phyloP scores from a whole-genome alignment of 805 yeast genomes.

The Wickerhamomyces mucosus region DNA sequence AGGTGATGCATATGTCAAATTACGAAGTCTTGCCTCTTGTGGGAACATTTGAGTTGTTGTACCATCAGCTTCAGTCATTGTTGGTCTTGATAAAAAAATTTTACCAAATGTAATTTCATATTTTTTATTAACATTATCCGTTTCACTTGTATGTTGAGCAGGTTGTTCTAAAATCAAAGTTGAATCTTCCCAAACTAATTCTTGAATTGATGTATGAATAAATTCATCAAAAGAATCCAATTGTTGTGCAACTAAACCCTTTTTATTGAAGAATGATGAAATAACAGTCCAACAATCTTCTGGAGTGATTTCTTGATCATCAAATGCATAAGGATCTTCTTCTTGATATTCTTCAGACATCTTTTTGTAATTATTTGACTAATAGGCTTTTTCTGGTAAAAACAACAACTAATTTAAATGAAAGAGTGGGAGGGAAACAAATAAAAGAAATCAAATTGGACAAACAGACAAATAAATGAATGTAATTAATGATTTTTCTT shows the following conservation, averaged over 20 bases:
- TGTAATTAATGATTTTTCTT: too few relatives aligned
- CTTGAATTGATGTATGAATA: constrained; percentile 93
- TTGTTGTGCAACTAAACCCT: constrained; percentile 96
- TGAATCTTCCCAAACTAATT: constrained; percentile 91
- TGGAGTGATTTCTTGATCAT: constrained; percentile 60
- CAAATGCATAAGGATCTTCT: constrained; percentile 59
- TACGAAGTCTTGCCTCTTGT: constrained; percentile 95
- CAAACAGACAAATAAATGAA: too few relatives aligned
- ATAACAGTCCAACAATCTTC: constrained; percentile 99
- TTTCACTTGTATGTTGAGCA: constrained; percentile 91
- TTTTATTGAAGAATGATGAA: constrained; percentile 89
- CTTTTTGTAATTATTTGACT: too few relatives aligned
- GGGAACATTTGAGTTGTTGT: constrained; percentile 98
- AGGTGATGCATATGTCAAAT: constrained; percentile 93
- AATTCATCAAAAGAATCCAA: constrained; percentile 97
- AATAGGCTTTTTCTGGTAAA: too few relatives aligned
- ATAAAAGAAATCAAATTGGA: too few relatives aligned
- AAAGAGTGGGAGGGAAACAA: too few relatives aligned
- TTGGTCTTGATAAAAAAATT: constrained; percentile 91
- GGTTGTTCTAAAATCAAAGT: constrained; percentile 93
- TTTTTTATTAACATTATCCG: constrained; percentile 82
- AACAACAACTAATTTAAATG: too few relatives aligned
- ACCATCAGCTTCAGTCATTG: constrained; percentile 99
- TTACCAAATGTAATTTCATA: constrained; percentile 97
- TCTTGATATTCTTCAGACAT: constrained; percentile 24